These are phyloP conservation scores for Clitopilus hobsonii DNA, from an alignment of 768 basidiomycete genomes.

Conservation along the genomic window DNA sequence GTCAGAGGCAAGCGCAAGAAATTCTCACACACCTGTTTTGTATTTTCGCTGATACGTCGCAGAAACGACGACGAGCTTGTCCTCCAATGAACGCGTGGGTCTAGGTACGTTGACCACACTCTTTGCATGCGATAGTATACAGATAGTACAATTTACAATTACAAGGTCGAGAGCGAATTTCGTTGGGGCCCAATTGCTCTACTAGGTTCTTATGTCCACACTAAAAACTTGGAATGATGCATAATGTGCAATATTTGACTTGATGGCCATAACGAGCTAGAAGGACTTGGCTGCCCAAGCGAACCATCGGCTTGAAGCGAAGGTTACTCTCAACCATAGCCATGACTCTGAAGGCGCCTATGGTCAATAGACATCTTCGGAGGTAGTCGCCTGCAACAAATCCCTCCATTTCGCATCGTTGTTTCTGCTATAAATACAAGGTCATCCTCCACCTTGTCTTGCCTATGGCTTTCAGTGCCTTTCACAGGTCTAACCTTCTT, in stretches of 20 bases:
- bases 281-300: not conserved
- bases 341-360: too few relatives aligned
- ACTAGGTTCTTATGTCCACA: not conserved
- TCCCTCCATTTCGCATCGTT: too few relatives aligned
- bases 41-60: not conserved
- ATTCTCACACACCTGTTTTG: slow-evolving; percentile 10
- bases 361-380: too few relatives aligned
- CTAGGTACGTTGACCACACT: slow-evolving; percentile 2
- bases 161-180: not conserved
- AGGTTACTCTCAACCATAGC: not conserved
- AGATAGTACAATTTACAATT: not conserved
- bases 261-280: not conserved
- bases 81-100: not conserved
- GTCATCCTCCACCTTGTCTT: too few relatives aligned
- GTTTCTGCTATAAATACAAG: too few relatives aligned
- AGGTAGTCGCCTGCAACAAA: too few relatives aligned
- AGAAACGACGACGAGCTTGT: not conserved
- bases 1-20: slow-evolving; percentile 1
- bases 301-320: not conserved
- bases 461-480: too few relatives aligned
- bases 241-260: too few relatives aligned
- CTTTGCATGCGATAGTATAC: not conserved
- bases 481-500: too few relatives aligned
- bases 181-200: too few relatives aligned
- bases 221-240: not conserved